Percentiles rank a stretch among this genome's conserved stretches.
Evolutionary conservation across 495 filamentous ascomycete genomes (phyloP).

Genomic region (Penicillium flavigenum): DNA sequence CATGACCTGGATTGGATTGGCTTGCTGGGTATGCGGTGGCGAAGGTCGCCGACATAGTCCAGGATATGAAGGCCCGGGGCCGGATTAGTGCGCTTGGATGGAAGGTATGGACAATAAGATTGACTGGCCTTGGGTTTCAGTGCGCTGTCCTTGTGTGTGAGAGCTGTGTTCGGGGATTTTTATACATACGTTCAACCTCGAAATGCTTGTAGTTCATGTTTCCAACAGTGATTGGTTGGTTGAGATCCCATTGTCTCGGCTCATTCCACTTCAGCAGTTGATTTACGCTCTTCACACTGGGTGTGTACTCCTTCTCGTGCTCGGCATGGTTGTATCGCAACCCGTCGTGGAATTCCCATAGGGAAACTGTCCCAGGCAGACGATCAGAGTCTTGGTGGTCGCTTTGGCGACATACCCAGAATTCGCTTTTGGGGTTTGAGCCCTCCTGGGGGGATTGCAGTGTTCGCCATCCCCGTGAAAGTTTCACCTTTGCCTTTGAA

Average conservation of each 20-base stretch:
- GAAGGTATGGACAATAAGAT: slow-evolving; percentile 46
- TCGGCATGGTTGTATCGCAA: slow-evolving; percentile 62
- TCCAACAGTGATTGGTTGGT: slow-evolving; percentile 28
- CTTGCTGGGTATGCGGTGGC: not conserved
- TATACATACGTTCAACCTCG: slow-evolving; percentile 47
- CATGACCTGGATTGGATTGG: not conserved
- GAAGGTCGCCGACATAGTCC: slow-evolving; percentile 35
- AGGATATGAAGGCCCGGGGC: slow-evolving; percentile 40
- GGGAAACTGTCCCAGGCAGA: slow-evolving; percentile 59
- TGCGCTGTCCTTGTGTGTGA: not conserved
- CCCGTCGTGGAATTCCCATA: slow-evolving; percentile 61
- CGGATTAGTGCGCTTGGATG: slow-evolving; percentile 34
- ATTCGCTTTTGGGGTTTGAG: slow-evolving; percentile 47
- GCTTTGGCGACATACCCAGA: slow-evolving; percentile 67
- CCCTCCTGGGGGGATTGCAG: slow-evolving; percentile 40
- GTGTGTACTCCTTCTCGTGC: slow-evolving; percentile 72
- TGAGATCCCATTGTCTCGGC: slow-evolving; percentile 28
- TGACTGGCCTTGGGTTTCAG: slow-evolving; percentile 28
- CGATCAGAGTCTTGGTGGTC: slow-evolving; percentile 54
- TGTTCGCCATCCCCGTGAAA: slow-evolving; percentile 22
- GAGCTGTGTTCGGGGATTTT: slow-evolving; percentile 17
- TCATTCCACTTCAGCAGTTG: slow-evolving; percentile 52
- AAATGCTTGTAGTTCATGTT: slow-evolving; percentile 43
- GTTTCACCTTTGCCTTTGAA: slow-evolving; percentile 26
- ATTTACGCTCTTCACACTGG: slow-evolving; percentile 58